These are phyloP conservation scores for Aspergillus pseudotamarii DNA, from an alignment of 2,329 filamentous ascomycete genomes.

Conservation along the genomic window DNA sequence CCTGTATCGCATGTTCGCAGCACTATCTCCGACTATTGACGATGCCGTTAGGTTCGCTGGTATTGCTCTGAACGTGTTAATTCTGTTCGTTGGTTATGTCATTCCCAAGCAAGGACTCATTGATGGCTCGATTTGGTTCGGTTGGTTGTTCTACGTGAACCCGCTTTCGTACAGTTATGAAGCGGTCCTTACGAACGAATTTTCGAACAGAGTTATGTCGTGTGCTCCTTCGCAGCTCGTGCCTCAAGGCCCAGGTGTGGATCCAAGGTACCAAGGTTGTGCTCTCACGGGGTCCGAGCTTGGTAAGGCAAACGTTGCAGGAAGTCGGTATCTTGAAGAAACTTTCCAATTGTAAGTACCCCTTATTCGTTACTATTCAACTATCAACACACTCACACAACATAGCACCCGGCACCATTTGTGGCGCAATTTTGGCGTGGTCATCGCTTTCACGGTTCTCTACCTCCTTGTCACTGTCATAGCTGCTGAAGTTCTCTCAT, in stretches of 20 bases:
- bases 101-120: constrained; percentile 66
- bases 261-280: constrained; percentile 64
- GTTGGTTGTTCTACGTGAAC: constrained; percentile 62
- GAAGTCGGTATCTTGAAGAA: constrained; percentile 56
- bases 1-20: constrained; percentile 68
- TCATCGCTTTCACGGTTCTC: constrained; percentile 73
- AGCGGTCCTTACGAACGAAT: constrained; percentile 68
- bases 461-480: constrained; percentile 73
- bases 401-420: constrained; percentile 54
- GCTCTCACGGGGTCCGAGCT: constrained; percentile 60
- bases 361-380: background rate
- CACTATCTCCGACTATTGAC: constrained; percentile 65
- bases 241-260: constrained; percentile 59
- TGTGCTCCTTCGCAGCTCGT: constrained; percentile 64
- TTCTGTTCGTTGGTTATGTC: constrained; percentile 69
- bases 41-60: constrained; percentile 68
- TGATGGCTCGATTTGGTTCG: constrained; percentile 65
- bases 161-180: constrained; percentile 66
- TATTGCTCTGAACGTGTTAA: constrained; percentile 61
- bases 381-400: background rate
- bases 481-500: constrained; percentile 69
- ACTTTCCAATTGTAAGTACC: constrained; percentile 54
- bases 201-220: constrained; percentile 58
- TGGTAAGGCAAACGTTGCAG: constrained; percentile 55
- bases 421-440: constrained; percentile 75